Evolutionary conservation across 768 basidiomycete species (phyloP).

Genomic region (Holtermannia corniformis): DNA sequence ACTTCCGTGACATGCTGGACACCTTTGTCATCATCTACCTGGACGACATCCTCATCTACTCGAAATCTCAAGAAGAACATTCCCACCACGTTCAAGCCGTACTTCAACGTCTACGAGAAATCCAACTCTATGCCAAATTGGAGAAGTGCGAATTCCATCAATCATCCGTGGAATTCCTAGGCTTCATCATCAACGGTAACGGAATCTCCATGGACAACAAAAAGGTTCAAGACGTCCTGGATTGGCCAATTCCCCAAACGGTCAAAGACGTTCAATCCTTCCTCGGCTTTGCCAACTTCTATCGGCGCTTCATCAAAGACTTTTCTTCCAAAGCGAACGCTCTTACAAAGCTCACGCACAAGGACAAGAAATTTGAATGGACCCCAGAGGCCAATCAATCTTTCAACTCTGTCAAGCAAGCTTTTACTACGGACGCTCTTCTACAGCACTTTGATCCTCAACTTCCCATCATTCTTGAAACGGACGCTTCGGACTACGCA

Average conservation of each 20-base stretch:
- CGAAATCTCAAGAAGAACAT: conserved; percentile 12
- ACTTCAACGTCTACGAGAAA: conserved; percentile 12
- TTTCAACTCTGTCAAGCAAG: conserved; percentile 10
- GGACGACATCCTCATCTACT: conserved; percentile 29
- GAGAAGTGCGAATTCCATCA: conserved; percentile 23
- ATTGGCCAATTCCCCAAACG: conserved; percentile 15
- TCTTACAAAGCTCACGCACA: conserved; percentile 7
- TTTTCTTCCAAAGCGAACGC: conserved; percentile 11
- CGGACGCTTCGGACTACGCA: conserved; percentile 37
- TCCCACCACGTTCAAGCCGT: conserved; percentile 10
- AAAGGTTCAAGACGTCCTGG: conserved; percentile 5
- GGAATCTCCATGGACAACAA: conserved; percentile 11
- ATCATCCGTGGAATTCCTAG: conserved; percentile 18
- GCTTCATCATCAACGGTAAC: conserved; percentile 8
- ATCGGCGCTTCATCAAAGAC: conserved; percentile 15
- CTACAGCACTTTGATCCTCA: conserved; percentile 10
- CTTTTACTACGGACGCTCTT: conserved; percentile 14
- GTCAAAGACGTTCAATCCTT: conserved; percentile 11
- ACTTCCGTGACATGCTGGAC: conserved; percentile 15
- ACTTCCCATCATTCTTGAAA: conserved; percentile 9
- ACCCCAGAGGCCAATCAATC: not conserved
- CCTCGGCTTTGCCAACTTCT: conserved; percentile 22
- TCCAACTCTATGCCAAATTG: conserved; percentile 11
- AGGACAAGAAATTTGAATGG: not conserved
- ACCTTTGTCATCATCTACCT: conserved; percentile 11